Percentiles rank a stretch among this genome's conserved stretches.
Evolutionary conservation across 306 rosid species (phyloP).

Genomic region (Abrus pulchellus): DNA sequence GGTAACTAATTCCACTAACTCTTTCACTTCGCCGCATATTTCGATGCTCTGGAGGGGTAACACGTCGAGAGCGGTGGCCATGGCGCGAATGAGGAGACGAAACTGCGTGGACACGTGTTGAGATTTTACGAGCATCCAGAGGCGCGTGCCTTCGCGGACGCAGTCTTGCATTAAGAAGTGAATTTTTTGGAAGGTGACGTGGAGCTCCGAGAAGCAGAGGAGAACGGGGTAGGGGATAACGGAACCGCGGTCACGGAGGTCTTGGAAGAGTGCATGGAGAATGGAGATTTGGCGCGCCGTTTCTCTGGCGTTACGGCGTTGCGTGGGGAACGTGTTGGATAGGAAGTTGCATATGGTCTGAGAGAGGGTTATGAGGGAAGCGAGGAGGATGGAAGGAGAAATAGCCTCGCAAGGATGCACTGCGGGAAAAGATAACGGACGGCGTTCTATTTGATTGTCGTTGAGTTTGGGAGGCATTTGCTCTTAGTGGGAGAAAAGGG

Average conservation of each 20-base stretch:
- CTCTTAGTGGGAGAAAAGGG: not conserved
- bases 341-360: constrained; percentile 53
- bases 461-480: constrained; percentile 49
- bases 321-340: constrained; percentile 51
- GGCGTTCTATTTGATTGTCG: constrained; percentile 44
- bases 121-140: constrained; percentile 64
- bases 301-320: constrained; percentile 60
- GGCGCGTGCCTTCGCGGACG: constrained; percentile 50
- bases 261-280: constrained; percentile 66
- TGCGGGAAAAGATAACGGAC: constrained; percentile 62
- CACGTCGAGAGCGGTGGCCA: constrained; percentile 61
- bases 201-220: constrained; percentile 66
- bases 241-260: constrained; percentile 35
- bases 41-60: constrained; percentile 52
- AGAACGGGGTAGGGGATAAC: constrained; percentile 32
- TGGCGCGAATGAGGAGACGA: constrained; percentile 37
- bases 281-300: constrained; percentile 56
- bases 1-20: constrained; percentile 51
- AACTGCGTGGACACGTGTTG: constrained; percentile 60
- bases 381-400: constrained; percentile 56
- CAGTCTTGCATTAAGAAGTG: constrained; percentile 71
- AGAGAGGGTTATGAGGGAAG: constrained; percentile 57
- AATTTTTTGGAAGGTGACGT: constrained; percentile 64
- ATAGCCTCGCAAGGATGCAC: constrained; percentile 63
- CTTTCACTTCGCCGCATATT: constrained; percentile 40